Base-by-base conservation (phyloP, 805 yeast genomes). In the Pichia nakasei region DNA sequence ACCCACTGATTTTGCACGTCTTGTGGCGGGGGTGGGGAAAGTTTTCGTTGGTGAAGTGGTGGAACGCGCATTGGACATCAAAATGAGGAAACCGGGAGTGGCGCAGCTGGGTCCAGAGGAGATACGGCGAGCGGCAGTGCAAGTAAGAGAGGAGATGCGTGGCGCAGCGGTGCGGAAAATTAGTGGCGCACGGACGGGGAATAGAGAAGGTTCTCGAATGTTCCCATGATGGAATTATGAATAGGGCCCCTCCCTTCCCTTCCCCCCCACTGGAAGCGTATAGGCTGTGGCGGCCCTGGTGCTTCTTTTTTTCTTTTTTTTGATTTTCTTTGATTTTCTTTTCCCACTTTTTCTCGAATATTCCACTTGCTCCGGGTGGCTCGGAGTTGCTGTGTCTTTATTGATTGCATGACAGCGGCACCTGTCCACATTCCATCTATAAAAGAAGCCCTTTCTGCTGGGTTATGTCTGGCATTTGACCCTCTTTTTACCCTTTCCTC, bases 41-140 rank as follows among this genome's bases (percentile, higher is more conserved):
- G 84, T 86, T 53, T 81, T 85, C 58, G 73, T 88, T n/a, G 95
- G 96, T 12, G 97, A 89, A 53, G 74, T 89, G 17, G 82, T 89
- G 12, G 94, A 89, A 49, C 70, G 77, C 54, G 95, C 96, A 0
- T 27, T 27, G 11, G 11, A 24, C 27, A 24, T 9, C 11, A 24
- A 24, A 27, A 27, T 27, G 12, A 27, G 12, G 15, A 27, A 27
- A n/a, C 9, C 12, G 13, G n/a, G 6, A 27, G 31, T 27, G 12
- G 31, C 32, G 3, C 32, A 27, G 32, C 15, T 27, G 12, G 6
- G 13, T 13, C 32, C 32, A 9, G 32, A 27, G 6, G 32, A 27
- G 6, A 27, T 27, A 2, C 32, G 15, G 6, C 9, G 12, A 27
- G 32, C 32, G 17, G 32, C 32, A 11, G 17, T 27, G 17, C 17